These are phyloP conservation scores for Boletus semigastroideus DNA, from an alignment of 1,284 basidiomycete species.

Conservation along the genomic window DNA sequence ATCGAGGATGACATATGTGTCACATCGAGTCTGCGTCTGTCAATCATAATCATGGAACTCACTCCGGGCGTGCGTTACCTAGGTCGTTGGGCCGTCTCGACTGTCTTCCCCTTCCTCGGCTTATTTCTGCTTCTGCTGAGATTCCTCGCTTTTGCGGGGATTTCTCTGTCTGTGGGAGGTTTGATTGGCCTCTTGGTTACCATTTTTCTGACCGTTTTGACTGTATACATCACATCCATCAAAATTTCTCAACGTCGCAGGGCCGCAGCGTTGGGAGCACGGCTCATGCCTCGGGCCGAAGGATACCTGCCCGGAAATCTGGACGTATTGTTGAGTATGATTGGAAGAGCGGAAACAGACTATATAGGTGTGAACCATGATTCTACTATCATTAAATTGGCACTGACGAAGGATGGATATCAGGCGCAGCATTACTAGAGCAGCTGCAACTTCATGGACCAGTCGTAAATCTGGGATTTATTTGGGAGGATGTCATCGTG, in stretches of 20 bases:
- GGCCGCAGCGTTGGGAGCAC: slow-evolving; percentile 22
- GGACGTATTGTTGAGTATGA: slow-evolving; percentile 21
- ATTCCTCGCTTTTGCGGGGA: slow-evolving; percentile 6
- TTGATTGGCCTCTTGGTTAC: slow-evolving; percentile 6
- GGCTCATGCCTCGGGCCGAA: slow-evolving; percentile 19
- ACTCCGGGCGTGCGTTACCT: slow-evolving; percentile 28
- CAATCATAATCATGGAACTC: slow-evolving; percentile 14
- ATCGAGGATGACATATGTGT: too few species aligned
- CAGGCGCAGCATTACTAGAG: slow-evolving; percentile 17
- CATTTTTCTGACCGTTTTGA: slow-evolving; percentile 3
- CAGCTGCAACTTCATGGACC: slow-evolving; percentile 18
- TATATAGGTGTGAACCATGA: slow-evolving; percentile 26
- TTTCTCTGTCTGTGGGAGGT: slow-evolving; percentile 10
- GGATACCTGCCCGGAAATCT: slow-evolving; percentile 28
- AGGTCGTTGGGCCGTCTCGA: slow-evolving; percentile 9
- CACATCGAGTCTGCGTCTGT: neutral
- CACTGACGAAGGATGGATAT: slow-evolving; percentile 1
- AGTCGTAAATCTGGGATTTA: slow-evolving; percentile 28
- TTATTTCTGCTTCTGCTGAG: slow-evolving; percentile 14
- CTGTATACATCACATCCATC: slow-evolving; percentile 1
- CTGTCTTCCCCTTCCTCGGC: slow-evolving; percentile 12
- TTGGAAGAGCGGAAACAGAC: slow-evolving; percentile 14
- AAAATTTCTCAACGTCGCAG: slow-evolving; percentile 16
- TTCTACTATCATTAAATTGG: neutral
- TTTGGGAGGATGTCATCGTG: slow-evolving; percentile 37